Percentiles rank a stretch among this genome's conserved stretches.
phyloP scores from a whole-genome alignment of 163 green algal genomes.

The Chlamydomonas reinhardtii region DNA sequence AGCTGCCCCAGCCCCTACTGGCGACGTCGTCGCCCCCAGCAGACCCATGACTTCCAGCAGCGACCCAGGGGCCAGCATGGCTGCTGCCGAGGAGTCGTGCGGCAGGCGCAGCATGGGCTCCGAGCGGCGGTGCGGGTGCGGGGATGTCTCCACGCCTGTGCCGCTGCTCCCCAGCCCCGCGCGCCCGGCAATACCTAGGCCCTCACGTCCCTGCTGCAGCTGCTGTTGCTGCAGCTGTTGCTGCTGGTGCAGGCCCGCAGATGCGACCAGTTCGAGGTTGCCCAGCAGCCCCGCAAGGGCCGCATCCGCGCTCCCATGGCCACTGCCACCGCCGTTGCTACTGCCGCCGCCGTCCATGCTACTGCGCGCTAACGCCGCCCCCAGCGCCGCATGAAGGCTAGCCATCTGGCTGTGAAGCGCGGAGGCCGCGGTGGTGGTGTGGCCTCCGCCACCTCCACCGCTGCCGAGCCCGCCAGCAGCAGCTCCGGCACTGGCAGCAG shows the following conservation, averaged over 20 bases:
- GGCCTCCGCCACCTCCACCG: no score
- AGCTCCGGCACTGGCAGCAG: conserved; percentile 16
- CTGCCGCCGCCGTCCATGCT: not conserved
- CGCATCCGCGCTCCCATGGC: not conserved
- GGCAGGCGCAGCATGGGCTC: conserved; percentile 8
- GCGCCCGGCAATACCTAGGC: not conserved
- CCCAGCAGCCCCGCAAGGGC: not conserved
- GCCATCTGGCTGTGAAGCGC: not conserved
- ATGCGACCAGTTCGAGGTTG: not conserved
- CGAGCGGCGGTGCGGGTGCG: not conserved
- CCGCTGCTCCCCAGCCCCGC: not conserved
- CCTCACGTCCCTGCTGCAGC: not conserved
- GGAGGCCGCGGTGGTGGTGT: not conserved
- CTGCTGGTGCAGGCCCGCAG: not conserved
- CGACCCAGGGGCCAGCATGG: no score
- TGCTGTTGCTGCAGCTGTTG: not conserved
- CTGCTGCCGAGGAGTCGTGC: not conserved
- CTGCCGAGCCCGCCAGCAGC: not conserved
- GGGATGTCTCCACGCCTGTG: not conserved
- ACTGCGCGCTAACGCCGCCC: not conserved
- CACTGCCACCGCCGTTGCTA: not conserved
- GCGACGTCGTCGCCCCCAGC: no score
- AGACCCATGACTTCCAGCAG: not conserved
- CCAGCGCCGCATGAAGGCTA: not conserved
- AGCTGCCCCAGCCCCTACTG: no score